phyloP scores from a whole-genome alignment of 2,329 filamentous ascomycete species.

The Botrytis paeoniae region DNA sequence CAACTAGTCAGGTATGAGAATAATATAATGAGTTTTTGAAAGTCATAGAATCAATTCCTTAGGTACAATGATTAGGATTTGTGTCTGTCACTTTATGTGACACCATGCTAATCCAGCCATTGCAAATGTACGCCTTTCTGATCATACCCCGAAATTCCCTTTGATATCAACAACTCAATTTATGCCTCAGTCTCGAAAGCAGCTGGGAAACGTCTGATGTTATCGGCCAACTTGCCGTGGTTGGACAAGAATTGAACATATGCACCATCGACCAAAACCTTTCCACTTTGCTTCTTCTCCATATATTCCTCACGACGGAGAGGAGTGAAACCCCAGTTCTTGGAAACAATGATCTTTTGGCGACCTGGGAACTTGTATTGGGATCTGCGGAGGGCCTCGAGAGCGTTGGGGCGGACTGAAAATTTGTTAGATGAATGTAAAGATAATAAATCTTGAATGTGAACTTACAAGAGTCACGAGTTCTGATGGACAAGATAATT shows the following conservation, averaged over 20 bases:
- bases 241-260: slow-evolving; percentile 99
- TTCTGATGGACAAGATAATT: slow-evolving; percentile 96
- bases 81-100: slow-evolving; percentile 21
- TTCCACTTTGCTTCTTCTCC: slow-evolving; percentile 88
- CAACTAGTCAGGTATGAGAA: neutral
- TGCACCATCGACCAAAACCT: slow-evolving; percentile 94
- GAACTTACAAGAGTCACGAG: slow-evolving; percentile 81
- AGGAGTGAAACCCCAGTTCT: slow-evolving; percentile 99
- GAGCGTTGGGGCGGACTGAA: slow-evolving; percentile 80
- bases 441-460: neutral
- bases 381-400: slow-evolving; percentile 97
- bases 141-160: slow-evolving; percentile 16
- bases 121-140: slow-evolving; percentile 35
- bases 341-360: slow-evolving; percentile 99
- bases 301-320: slow-evolving; percentile 97
- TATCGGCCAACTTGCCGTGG: slow-evolving; percentile 79
- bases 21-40: slow-evolving; percentile 19
- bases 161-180: slow-evolving; percentile 22
- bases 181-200: slow-evolving; percentile 61
- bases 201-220: slow-evolving; percentile 92
- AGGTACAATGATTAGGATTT: slow-evolving; percentile 33
- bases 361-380: slow-evolving; percentile 99
- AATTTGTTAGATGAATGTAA: slow-evolving; percentile 32
- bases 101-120: slow-evolving; percentile 33
- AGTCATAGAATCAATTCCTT: slow-evolving; percentile 35